Percentiles rank a stretch among this genome's conserved stretches.
Evolutionary conservation across 495 filamentous ascomycete species (phyloP).

Genomic region (Astrocystis sublimbata): DNA sequence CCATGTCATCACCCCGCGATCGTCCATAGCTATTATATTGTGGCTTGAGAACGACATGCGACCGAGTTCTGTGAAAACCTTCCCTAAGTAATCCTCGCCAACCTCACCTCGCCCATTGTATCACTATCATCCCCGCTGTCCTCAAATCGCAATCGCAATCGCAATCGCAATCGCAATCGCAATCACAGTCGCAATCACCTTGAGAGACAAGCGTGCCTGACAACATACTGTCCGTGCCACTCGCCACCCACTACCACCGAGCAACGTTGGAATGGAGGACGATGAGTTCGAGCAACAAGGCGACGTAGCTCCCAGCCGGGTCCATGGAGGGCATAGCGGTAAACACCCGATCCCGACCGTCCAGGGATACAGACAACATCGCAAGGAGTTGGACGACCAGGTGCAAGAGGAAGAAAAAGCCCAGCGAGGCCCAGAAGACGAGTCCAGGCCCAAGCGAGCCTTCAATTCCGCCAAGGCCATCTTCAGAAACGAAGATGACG

Average conservation of each 20-base stretch:
- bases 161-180: too few relatives aligned
- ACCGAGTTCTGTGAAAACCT: background rate
- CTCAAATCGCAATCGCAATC: too few relatives aligned
- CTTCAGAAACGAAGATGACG: constrained; percentile 41
- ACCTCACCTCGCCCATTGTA: too few relatives aligned
- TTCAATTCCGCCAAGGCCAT: constrained; percentile 42
- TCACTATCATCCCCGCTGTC: background rate
- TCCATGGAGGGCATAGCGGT: constrained; percentile 52
- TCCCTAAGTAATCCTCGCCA: background rate
- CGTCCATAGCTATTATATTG: background rate
- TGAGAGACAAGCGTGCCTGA: background rate
- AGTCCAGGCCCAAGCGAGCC: constrained; percentile 39
- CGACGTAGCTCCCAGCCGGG: constrained; percentile 43
- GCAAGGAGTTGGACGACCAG: constrained; percentile 48
- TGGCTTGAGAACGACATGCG: background rate
- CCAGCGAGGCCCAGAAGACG: constrained; percentile 40
- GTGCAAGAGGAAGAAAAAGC: constrained; percentile 40
- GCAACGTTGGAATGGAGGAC: constrained; percentile 19
- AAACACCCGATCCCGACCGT: constrained; percentile 64
- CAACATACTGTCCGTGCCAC: background rate
- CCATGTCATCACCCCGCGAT: background rate
- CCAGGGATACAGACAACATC: constrained; percentile 60
- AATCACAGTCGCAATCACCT: background rate
- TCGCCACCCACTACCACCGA: too few relatives aligned
- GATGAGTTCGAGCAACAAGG: constrained; percentile 44